Percentiles rank a stretch among this genome's conserved stretches.
These are phyloP conservation scores for Azolla pinnata DNA, from an alignment of 75 land plant species.

Conservation along the genomic window DNA sequence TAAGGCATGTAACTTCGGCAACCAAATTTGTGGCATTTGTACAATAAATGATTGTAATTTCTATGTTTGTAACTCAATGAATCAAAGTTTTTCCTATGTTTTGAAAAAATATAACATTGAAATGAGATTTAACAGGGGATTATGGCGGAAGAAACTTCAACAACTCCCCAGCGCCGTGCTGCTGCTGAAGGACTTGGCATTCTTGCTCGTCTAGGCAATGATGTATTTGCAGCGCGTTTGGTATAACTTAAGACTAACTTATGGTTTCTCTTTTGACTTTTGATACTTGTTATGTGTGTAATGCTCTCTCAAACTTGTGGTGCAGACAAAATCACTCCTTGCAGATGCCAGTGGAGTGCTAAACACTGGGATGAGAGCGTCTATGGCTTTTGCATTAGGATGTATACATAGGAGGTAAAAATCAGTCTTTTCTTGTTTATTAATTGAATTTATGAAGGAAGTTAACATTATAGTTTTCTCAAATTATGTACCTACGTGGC, in stretches of 20 bases:
- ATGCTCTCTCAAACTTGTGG: background rate
- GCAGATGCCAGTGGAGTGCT: conserved; percentile 37
- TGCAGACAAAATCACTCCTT: conserved; percentile 61
- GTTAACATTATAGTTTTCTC: background rate
- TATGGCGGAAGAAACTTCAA: conserved; percentile 57
- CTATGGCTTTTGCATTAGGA: conserved; percentile 79
- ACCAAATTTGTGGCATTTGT: too few species aligned
- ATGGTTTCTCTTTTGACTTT: background rate
- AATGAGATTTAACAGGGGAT: conserved; percentile 40
- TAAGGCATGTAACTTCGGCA: too few species aligned
- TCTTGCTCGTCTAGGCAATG: conserved; percentile 82
- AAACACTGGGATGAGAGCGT: conserved; percentile 55
- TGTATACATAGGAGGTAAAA: conserved; percentile 87
- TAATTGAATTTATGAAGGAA: background rate
- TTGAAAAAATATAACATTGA: background rate
- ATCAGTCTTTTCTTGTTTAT: background rate
- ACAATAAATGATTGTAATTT: too few species aligned
- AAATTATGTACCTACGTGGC: too few species aligned
- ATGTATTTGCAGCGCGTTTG: conserved; percentile 83
- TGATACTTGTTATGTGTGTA: background rate
- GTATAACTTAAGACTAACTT: conserved; percentile 23
- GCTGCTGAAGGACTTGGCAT: conserved; percentile 86
- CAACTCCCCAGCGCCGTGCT: conserved; percentile 82
- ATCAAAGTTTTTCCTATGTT: too few species aligned
- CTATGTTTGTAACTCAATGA: too few species aligned